These are phyloP conservation scores for Aspergillus sp. DNA, from an alignment of 2,329 filamentous ascomycete genomes.

Conservation along the genomic window DNA sequence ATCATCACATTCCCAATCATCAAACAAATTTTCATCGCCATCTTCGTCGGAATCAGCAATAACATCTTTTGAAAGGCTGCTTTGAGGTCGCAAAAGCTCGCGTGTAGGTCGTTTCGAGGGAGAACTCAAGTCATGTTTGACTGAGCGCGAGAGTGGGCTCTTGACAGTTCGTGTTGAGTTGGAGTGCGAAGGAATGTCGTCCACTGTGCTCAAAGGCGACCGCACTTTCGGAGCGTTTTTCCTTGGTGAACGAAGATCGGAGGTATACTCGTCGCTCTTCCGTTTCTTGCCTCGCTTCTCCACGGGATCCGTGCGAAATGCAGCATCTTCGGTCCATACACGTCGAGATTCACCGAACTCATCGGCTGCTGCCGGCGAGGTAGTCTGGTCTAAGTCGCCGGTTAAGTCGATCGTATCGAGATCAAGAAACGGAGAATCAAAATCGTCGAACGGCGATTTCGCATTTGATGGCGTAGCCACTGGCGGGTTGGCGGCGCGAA, in stretches of 20 bases:
- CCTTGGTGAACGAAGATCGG: conserved; percentile 36
- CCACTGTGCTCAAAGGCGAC: conserved; percentile 17
- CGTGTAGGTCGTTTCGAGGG: conserved; percentile 11
- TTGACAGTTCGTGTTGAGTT: not conserved
- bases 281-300: conserved; percentile 47
- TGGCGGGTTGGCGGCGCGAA: conserved; percentile 11
- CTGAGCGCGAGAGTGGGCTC: not conserved
- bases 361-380: conserved; percentile 40
- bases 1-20: conserved; percentile 22
- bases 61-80: conserved; percentile 16
- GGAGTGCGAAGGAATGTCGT: conserved; percentile 4
- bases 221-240: conserved; percentile 26
- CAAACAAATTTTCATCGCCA: conserved; percentile 22
- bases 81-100: conserved; percentile 6
- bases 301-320: conserved; percentile 35
- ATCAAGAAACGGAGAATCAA: conserved; percentile 22
- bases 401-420: conserved; percentile 50
- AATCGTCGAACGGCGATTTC: conserved; percentile 17
- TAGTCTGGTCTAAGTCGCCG: conserved; percentile 34
- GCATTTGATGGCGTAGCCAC: conserved; percentile 23
- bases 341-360: conserved; percentile 41
- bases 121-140: conserved; percentile 5
- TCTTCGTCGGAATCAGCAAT: conserved; percentile 40
- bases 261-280: conserved; percentile 49
- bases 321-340: conserved; percentile 47